phyloP scores from a whole-genome alignment of 2,329 filamentous ascomycete genomes.

The Pseudohalonectria lignicola region DNA sequence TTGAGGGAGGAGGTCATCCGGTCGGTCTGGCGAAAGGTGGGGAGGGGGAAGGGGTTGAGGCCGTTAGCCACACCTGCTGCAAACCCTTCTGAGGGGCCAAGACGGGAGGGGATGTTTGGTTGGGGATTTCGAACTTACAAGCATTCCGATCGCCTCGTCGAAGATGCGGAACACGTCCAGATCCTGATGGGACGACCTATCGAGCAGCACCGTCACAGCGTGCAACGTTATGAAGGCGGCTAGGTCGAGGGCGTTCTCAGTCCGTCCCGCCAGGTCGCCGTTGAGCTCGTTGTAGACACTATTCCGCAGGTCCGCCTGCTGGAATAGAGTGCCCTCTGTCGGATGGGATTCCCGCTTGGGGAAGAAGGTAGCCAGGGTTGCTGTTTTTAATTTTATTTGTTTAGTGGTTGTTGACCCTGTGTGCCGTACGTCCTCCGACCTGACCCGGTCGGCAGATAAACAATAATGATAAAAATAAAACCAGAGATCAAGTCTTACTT shows the following conservation, averaged over 20 bases:
- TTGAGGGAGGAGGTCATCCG: slow-evolving; percentile 52
- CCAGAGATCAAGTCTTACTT: slow-evolving; percentile 30
- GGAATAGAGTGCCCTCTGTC: slow-evolving; percentile 42
- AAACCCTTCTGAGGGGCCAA: neutral
- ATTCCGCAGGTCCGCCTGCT: slow-evolving; percentile 50
- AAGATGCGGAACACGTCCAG: slow-evolving; percentile 55
- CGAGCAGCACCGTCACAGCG: slow-evolving; percentile 50
- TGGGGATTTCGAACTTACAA: slow-evolving; percentile 26
- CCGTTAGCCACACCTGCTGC: too few relatives aligned
- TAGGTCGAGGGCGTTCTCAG: slow-evolving; percentile 50
- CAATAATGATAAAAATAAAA: too few relatives aligned
- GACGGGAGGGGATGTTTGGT: neutral
- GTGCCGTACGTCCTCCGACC: too few relatives aligned
- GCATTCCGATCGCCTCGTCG: slow-evolving; percentile 52
- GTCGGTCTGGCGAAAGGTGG: slow-evolving; percentile 42
- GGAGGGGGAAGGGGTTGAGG: too few relatives aligned
- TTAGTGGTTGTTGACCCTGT: neutral
- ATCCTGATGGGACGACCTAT: slow-evolving; percentile 47
- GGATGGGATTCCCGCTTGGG: slow-evolving; percentile 41
- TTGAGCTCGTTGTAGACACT: slow-evolving; percentile 57
- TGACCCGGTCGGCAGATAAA: too few relatives aligned
- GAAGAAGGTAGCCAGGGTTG: slow-evolving; percentile 43
- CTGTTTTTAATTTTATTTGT: too few relatives aligned
- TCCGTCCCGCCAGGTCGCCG: slow-evolving; percentile 50
- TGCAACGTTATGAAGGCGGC: slow-evolving; percentile 52